phyloP scores from a whole-genome alignment of 208 protist species.

The Acanthamoeba lenticulata region DNA sequence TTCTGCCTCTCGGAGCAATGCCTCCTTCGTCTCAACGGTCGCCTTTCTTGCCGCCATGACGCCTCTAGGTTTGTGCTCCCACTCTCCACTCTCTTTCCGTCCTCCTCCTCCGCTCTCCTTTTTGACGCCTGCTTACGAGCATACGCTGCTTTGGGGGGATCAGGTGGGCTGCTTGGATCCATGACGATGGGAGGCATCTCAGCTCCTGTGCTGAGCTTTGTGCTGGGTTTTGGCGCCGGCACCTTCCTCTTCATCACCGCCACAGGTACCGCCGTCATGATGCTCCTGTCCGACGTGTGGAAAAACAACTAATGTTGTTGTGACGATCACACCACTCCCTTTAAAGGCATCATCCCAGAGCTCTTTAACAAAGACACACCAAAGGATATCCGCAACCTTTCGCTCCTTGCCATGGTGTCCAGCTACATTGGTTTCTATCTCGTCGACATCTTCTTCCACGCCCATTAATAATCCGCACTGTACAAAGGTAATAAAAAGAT shows the following conservation, averaged over 20 bases:
- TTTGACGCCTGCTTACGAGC: no score
- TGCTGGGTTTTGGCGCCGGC: slow-evolving; percentile 9
- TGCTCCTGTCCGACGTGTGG: no score
- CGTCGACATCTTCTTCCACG: background rate
- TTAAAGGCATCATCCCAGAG: background rate
- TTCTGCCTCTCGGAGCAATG: background rate
- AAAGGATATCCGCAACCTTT: background rate
- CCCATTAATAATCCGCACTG: no score
- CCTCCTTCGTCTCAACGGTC: background rate
- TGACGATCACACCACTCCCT: no score
- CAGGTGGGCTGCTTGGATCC: background rate
- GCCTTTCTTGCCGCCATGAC: background rate
- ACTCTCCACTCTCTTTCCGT: no score
- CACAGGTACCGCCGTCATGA: background rate
- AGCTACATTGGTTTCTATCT: background rate
- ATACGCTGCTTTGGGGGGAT: background rate
- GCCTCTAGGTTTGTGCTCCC: background rate
- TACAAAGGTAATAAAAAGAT: no score
- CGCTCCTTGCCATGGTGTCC: background rate
- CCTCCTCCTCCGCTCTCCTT: no score
- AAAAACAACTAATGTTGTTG: no score
- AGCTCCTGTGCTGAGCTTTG: background rate
- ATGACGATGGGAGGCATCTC: background rate
- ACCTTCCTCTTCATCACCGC: slow-evolving; percentile 43
- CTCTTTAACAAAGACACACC: background rate